Conservation (phyloP, 2,329 filamentous ascomycete genomes). For the Sclerotinia minor region DNA sequence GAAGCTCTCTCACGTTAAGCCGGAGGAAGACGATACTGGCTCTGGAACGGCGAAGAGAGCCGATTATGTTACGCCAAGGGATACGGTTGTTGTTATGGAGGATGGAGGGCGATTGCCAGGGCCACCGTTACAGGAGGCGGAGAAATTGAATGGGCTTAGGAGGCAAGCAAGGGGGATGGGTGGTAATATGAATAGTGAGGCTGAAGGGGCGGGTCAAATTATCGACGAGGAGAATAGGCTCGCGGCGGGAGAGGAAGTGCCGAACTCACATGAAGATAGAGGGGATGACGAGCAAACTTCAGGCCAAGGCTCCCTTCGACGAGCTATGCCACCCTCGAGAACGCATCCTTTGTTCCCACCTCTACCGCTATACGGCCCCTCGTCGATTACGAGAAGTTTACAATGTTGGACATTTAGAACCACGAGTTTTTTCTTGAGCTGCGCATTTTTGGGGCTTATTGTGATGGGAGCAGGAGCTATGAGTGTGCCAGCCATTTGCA, state of each 20-base stretch:
- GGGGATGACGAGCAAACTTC: conserved; percentile 45
- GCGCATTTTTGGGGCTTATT: conserved; percentile 74
- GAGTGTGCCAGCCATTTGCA: conserved; percentile 56
- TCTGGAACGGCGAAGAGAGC: conserved; percentile 59
- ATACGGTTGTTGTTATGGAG: conserved; percentile 69
- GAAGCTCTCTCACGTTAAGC: conserved; percentile 50
- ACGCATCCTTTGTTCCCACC: conserved; percentile 84
- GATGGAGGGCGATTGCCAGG: conserved; percentile 67
- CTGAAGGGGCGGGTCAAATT: conserved; percentile 38
- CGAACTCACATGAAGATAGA: conserved; percentile 26
- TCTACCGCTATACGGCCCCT: conserved; percentile 76
- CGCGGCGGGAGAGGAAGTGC: conserved; percentile 9
- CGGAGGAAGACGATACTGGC: conserved; percentile 36
- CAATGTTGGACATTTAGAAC: conserved; percentile 66
- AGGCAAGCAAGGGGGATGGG: conserved; percentile 46
- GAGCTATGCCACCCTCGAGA: conserved; percentile 60
- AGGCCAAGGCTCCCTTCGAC: conserved; percentile 49
- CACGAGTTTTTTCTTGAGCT: conserved; percentile 72
- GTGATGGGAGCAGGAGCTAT: conserved; percentile 73
- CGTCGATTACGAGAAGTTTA: conserved; percentile 62
- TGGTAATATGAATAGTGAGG: conserved; percentile 42
- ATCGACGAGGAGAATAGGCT: conserved; percentile 36
- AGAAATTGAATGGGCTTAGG: conserved; percentile 65
- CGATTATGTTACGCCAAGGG: conserved; percentile 65
- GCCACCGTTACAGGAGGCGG: conserved; percentile 68